Conservation (phyloP, 2,329 filamentous ascomycete species). For the Cercospora zeina region DNA sequence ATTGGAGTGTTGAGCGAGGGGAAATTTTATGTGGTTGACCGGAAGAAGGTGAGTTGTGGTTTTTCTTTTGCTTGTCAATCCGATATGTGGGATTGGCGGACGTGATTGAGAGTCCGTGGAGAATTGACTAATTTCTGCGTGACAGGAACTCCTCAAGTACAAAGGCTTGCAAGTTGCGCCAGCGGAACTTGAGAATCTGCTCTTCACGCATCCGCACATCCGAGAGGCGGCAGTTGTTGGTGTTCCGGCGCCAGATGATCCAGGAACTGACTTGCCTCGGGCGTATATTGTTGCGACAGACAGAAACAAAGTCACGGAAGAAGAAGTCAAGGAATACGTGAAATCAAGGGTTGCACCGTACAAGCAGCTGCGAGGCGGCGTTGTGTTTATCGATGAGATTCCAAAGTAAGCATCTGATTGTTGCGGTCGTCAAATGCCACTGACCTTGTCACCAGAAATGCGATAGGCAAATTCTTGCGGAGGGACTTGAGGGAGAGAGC, state of each 20-base stretch:
- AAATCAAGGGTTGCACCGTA: conserved; percentile 48
- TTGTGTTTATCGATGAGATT: conserved; percentile 49
- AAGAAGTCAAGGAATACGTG: conserved; percentile 45
- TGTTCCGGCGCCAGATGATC: conserved; percentile 48
- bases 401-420: conserved; percentile 39
- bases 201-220: conserved; percentile 46
- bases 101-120: not conserved
- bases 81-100: not conserved
- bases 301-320: conserved; percentile 36
- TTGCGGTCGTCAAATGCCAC: not conserved
- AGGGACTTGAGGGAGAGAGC: conserved; percentile 46
- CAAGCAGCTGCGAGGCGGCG: conserved; percentile 50
- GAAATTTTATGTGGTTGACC: conserved; percentile 89
- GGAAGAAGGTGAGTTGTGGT: conserved; percentile 45
- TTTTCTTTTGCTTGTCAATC: too few relatives aligned
- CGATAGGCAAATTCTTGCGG: conserved; percentile 50
- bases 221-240: conserved; percentile 50
- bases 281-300: conserved; percentile 47
- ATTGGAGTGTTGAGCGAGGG: conserved; percentile 69
- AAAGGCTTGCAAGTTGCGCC: conserved; percentile 50
- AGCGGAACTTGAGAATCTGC: conserved; percentile 50
- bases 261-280: conserved; percentile 48
- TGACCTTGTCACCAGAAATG: conserved; percentile 32
- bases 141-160: conserved; percentile 64
- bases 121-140: not conserved